Base-by-base conservation (phyloP, 2,329 filamentous ascomycete genomes). In the Trichoderma polysporum region DNA sequence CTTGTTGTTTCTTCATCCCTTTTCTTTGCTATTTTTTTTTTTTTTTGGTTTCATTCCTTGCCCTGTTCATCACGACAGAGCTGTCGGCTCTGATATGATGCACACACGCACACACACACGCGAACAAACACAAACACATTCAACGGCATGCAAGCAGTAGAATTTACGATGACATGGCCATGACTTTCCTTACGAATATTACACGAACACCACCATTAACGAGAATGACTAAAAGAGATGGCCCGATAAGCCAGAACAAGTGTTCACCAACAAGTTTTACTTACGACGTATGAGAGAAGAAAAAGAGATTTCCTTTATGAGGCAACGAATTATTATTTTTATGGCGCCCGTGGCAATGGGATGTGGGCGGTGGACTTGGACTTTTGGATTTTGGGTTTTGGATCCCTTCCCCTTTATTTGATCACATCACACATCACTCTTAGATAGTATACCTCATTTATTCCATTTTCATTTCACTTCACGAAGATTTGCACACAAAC, bases 401-500 rank as follows among this genome's bases (percentile, higher is more conserved):
- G 68, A 72, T 74, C 73, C 72, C 71, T 76, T 75, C 27, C 25
- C 29, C 13, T 45, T 41, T 31, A n/a, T 25, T 52, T n/a, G 29
- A 39, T 27, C 5, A 35, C 50, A 15, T 27, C 39, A 39, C 33
- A 49, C 31, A 33, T 31, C n/a, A 22, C 45, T 73, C 69, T 66
- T 79, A 78, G 76, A 78, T 76, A 75, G 78, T 78, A 82, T 81
- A 82, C 79, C 80, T 72, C 70, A 31, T 73, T 70, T 73, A 33
- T 53, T n/a, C 27, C 35, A 19, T 47, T 35, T 53, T 15, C 37
- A 6, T 19, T 58, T 47, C 13, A 19, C 47, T 47, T 64, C 58
- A 47, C 17, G 10, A 54, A 63, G 33, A 47, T 58, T 39, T 63
- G 50, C 45, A 39, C 54, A 37, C 41, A 68, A 60, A 8, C 54